A percentile compares a stretch with the other conserved stretches of the same genome.
phyloP scores from a whole-genome alignment of 345 rosid genomes.

The Murraya koenigii region DNA sequence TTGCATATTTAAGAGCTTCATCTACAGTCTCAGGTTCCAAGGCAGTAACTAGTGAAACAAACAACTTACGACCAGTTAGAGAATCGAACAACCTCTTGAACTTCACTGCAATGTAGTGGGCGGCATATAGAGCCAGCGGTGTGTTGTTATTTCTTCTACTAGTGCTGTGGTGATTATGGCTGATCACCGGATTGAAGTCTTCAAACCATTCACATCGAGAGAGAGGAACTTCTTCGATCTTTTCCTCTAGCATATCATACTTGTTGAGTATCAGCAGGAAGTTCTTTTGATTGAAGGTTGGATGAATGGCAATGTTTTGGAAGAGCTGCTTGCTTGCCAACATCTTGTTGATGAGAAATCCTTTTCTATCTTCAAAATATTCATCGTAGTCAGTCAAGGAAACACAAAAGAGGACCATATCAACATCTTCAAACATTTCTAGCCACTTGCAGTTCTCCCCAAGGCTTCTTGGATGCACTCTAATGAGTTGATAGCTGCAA shows the following conservation, averaged over 20 bases:
- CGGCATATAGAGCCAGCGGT: constrained; percentile 61
- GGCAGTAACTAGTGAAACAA: constrained; percentile 47
- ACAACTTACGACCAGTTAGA: constrained; percentile 58
- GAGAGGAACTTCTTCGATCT: constrained; percentile 56
- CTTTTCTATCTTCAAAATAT: constrained; percentile 43
- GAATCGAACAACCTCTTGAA: constrained; percentile 61
- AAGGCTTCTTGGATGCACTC: constrained; percentile 60
- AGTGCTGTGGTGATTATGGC: constrained; percentile 29
- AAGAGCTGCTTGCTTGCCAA: constrained; percentile 67
- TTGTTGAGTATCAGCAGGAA: constrained; percentile 83
- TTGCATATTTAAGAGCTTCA: constrained; percentile 54
- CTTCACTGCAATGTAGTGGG: constrained; percentile 62
- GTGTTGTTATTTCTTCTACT: constrained; percentile 30
- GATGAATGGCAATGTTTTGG: constrained; percentile 54
- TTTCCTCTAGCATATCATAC: constrained; percentile 75
- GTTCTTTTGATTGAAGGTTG: constrained; percentile 53
- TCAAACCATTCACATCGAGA: constrained; percentile 76
- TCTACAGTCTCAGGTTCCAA: constrained; percentile 62
- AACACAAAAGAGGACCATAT: constrained; percentile 66
- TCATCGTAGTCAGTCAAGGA: constrained; percentile 66
- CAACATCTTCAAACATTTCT: constrained; percentile 81
- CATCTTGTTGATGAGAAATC: constrained; percentile 73
- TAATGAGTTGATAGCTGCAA: constrained; percentile 81
- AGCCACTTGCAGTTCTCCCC: constrained; percentile 83
- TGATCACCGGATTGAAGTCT: constrained; percentile 65